Evolutionary conservation across 164 flowering plant species (phyloP), one percentile per base, ranked within the genome.

Genomic region (Protea cynaroides): DNA sequence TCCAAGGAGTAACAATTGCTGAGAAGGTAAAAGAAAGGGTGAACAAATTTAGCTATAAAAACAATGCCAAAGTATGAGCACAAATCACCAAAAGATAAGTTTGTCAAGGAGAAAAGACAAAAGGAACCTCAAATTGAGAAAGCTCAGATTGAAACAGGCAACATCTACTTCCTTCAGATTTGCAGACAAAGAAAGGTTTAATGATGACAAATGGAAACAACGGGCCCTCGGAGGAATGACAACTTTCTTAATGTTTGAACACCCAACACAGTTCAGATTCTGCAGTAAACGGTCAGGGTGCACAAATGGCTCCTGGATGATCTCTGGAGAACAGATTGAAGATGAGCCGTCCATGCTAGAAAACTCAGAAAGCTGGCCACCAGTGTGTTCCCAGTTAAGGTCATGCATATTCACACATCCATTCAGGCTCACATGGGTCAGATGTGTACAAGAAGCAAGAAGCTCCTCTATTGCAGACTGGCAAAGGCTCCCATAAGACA

Each of bases 401-500:
- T 94, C 98, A 67, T 91, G 95, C 98, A 94, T 86, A 68, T 89
- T 89, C 18, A 65, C 74, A 66, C 95, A 94, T 29, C 98, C 97
- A 75, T 89, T 90, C 75, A 94, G 77, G 77, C 94, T 94, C 71
- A 94, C 80, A 68, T 87, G 98, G 58, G 95, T 90, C 23, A 94
- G 86, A 73, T 83, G 92, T 5, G 88, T 89, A 65, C 98, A 94
- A 69, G 77, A 82, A 43, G 87, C 76, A 66, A 94, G 92, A 77
- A 94, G 92, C 76, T 94, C 92, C 74, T 90, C 97, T 52, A 94
- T 94, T 47, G 97, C 89, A 66, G 89, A 84, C 74, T 90, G 96
- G 63, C 93, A 77, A 19, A 94, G 80, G 37, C 86, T 79, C 25
- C 92, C 98, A 73, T 94, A 87, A 4, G 98, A 94, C 71, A 94